phyloP scores from a whole-genome alignment of 2,329 filamentous ascomycete genomes.

The Aspergillus sp. region DNA sequence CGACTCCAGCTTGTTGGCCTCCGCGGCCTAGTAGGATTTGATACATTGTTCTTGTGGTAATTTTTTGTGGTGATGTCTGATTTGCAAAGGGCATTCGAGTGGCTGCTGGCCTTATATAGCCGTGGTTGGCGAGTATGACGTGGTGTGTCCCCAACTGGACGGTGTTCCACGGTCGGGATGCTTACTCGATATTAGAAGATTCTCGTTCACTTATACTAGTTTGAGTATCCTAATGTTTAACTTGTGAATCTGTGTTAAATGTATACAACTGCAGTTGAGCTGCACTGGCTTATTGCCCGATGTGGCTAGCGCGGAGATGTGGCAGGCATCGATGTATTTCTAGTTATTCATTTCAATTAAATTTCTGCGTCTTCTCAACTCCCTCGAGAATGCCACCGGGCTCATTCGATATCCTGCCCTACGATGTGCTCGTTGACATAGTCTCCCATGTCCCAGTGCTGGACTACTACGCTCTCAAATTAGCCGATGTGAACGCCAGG shows the following conservation, averaged over 20 bases:
- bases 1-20: not conserved
- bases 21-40: constrained; percentile 12
- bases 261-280: too few species aligned
- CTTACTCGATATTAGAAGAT: not conserved
- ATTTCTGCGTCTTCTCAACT: too few species aligned
- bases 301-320: not conserved
- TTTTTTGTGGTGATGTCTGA: not conserved
- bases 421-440: not conserved
- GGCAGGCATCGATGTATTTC: not conserved
- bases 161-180: not conserved
- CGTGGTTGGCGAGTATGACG: not conserved
- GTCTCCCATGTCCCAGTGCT: not conserved
- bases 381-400: too few species aligned
- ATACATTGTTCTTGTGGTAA: constrained; percentile 5
- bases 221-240: not conserved
- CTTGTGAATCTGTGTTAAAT: too few species aligned
- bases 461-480: not conserved
- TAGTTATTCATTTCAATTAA: too few species aligned
- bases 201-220: not conserved
- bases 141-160: not conserved
- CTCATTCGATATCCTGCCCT: not conserved
- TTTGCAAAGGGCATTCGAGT: not conserved
- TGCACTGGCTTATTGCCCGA: too few species aligned
- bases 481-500: not conserved
- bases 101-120: not conserved